Evolutionary conservation across 345 rosid species (phyloP).

Genomic region (Eutrema japonicum): DNA sequence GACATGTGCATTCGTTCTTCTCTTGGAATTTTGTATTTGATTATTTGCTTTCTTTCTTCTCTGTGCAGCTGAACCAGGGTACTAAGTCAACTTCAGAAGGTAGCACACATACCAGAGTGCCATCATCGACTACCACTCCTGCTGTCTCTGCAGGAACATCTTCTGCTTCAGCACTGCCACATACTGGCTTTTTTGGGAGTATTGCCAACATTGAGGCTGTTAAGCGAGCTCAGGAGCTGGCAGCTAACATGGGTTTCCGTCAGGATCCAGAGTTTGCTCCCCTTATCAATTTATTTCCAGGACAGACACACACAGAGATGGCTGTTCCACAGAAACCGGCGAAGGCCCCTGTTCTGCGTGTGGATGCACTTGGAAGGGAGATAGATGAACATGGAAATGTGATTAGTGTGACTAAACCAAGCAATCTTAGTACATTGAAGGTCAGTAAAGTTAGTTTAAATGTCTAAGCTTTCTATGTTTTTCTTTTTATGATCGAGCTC

Average conservation of each 20-base stretch:
- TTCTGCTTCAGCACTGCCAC: conserved; percentile 46
- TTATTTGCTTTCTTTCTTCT: conserved; percentile 30
- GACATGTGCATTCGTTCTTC: neutral
- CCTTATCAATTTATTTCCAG: conserved; percentile 71
- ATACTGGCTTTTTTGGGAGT: conserved; percentile 49
- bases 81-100: conserved; percentile 50
- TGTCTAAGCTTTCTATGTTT: neutral
- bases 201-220: conserved; percentile 77
- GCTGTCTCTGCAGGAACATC: conserved; percentile 42
- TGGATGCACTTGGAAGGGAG: conserved; percentile 95
- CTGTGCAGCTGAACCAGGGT: conserved; percentile 61
- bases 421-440: conserved; percentile 95
- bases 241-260: conserved; percentile 80
- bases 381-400: conserved; percentile 94
- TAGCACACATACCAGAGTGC: conserved; percentile 34
- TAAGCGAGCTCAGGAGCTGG: conserved; percentile 87
- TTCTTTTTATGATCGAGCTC: conserved; percentile 14
- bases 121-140: conserved; percentile 39
- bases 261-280: conserved; percentile 84
- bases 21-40: conserved; percentile 1
- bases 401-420: conserved; percentile 78
- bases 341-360: conserved; percentile 84
- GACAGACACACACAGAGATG: conserved; percentile 62
- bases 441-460: conserved; percentile 46
- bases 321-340: conserved; percentile 75